Conservation (phyloP, 2,329 filamentous ascomycete genomes). For the Fusarium verticillioides region DNA sequence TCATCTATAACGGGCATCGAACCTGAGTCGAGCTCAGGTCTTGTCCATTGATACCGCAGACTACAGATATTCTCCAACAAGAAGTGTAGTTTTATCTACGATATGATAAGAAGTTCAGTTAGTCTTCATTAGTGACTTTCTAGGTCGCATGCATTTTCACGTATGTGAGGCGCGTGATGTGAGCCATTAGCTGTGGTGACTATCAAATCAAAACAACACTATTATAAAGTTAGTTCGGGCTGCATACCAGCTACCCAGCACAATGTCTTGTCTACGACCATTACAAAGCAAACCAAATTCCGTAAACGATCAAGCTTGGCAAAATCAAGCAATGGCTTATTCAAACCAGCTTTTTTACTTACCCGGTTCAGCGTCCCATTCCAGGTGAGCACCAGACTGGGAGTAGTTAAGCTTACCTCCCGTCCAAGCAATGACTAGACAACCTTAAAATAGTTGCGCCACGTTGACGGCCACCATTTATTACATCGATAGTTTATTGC, state of each 20-base stretch:
- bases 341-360: not conserved
- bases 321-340: not conserved
- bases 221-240: too few relatives aligned
- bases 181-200: too few relatives aligned
- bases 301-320: rapidly evolving
- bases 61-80: too few relatives aligned
- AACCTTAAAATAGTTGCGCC: not conserved
- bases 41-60: too few relatives aligned
- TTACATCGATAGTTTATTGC: not conserved
- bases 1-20: too few relatives aligned
- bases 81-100: too few relatives aligned
- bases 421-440: not conserved
- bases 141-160: rapidly evolving
- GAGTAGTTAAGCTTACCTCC: not conserved
- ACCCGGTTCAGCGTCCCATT: not conserved
- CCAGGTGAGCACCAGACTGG: not conserved
- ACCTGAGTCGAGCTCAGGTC: too few relatives aligned
- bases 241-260: too few relatives aligned
- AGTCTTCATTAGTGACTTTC: too few relatives aligned
- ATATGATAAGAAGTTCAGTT: too few relatives aligned
- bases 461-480: not conserved
- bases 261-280: not conserved
- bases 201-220: too few relatives aligned
- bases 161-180: too few relatives aligned
- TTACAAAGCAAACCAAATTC: not conserved